phyloP scores from a whole-genome alignment of 768 basidiomycete genomes.

The Leccinum aurantiacum region DNA sequence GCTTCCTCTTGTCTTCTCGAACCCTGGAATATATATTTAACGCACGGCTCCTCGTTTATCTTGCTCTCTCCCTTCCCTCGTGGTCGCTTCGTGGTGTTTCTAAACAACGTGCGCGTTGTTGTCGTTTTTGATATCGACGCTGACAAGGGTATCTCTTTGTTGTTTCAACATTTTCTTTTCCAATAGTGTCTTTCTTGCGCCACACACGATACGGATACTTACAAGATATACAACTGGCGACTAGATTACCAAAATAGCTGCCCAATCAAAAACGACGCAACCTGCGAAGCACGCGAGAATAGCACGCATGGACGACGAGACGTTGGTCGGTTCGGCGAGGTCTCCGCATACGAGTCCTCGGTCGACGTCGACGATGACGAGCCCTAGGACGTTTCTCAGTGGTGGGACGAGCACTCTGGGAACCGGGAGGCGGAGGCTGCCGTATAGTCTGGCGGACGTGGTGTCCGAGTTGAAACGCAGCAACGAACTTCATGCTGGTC shows the following conservation, averaged over 20 bases:
- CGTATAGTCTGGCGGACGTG: constrained; percentile 44
- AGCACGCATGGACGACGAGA: constrained; percentile 27
- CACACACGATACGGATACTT: neutral
- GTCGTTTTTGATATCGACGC: constrained; percentile 11
- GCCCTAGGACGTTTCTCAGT: constrained; percentile 11
- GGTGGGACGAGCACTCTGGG: constrained; percentile 3
- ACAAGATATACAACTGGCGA: neutral
- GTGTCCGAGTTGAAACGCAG: constrained; percentile 44
- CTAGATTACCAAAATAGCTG: constrained; percentile 3
- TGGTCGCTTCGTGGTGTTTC: constrained; percentile 11
- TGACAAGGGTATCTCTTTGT: neutral
- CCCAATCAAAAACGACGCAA: neutral
- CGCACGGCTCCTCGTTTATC: neutral
- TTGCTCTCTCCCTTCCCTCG: constrained; percentile 8
- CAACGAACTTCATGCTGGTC: constrained; percentile 32
- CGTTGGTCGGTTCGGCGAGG: constrained; percentile 20
- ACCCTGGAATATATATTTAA: constrained; percentile 21
- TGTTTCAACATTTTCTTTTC: neutral
- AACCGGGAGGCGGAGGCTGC: constrained; percentile 35
- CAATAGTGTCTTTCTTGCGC: neutral
- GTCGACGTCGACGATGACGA: constrained; percentile 18
- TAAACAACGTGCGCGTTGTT: neutral
- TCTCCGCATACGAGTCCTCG: constrained; percentile 24
- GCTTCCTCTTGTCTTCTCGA: constrained; percentile 1
- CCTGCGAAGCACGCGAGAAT: neutral